Base-by-base conservation (phyloP, 2,329 filamentous ascomycete species). In the Seiridium unicorne region DNA sequence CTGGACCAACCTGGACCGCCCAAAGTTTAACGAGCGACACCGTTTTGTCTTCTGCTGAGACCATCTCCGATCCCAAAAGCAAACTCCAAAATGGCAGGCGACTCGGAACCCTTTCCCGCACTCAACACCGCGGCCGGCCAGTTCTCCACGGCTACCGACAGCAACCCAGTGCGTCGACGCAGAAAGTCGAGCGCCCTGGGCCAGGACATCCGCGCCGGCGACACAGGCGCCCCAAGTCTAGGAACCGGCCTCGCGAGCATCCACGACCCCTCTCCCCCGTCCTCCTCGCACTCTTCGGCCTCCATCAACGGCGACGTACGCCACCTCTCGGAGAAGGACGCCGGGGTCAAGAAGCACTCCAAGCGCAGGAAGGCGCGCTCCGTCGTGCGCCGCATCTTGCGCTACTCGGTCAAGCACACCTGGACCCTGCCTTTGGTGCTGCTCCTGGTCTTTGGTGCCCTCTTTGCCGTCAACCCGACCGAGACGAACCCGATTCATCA, bases 391-490 rank as follows among this genome's bases (percentile, higher is more conserved):
- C 83, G 86, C 70, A 79, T 77, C 71, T 81, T 84, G 71, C 72
- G 74, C 66, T 79, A 72, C 62, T 74, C 74, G 61, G 66, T 84
- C 67, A 87, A 85, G 73, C 84, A 86, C 73, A 88, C 85, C 51
- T 89, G 81, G 75, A 76, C 82, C 61, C 72, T 86, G 40, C 93
- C 94, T 32, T 83, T 95, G 61, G 74, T 90, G 65, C 77, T 96
- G 61, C 76, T 92, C 60, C 62, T 82, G 61, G 68, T 87, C 70
- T 81, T 93, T 70, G 77, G 91, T 61, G 76, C 81, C 55, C 81
- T 86, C 62, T 97, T 94, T 77, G 85, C 87, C 65, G 73, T 91
- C 70, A 89, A 93, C 72, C 94, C 93, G 4, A 86, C 84, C 67
- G 81, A 88, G 62, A 86, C 89, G 60, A 97, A 97, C 74, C 90